A percentile compares a stretch with the other conserved stretches of the same genome.
Evolutionary conservation across 345 rosid genomes (phyloP).

Genomic region (sweet orange (Citrus sinensis)): DNA sequence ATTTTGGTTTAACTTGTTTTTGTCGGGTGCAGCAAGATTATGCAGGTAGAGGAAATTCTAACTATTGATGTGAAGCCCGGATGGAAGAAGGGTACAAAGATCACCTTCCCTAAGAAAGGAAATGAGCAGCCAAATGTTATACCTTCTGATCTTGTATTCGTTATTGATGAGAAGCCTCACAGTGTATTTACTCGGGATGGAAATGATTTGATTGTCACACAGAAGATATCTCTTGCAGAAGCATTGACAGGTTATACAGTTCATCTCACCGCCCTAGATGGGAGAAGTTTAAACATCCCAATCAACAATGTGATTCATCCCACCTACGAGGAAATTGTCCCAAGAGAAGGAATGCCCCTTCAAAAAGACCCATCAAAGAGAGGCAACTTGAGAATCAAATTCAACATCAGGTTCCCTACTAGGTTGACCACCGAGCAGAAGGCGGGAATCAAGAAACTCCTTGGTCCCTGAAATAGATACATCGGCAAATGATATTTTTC

Average conservation of each 20-base stretch:
- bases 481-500: not conserved
- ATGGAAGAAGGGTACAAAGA: constrained; percentile 59
- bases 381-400: constrained; percentile 60
- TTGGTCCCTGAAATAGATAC: constrained; percentile 23
- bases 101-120: constrained; percentile 51
- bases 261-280: constrained; percentile 49
- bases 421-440: constrained; percentile 49
- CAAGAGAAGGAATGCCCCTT: constrained; percentile 61
- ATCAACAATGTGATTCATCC: constrained; percentile 47
- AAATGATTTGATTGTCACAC: constrained; percentile 44
- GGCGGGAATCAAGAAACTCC: constrained; percentile 43
- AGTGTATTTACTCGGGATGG: constrained; percentile 54
- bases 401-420: constrained; percentile 58
- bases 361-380: constrained; percentile 52
- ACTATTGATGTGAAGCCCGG: constrained; percentile 49
- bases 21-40: constrained; percentile 30
- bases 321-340: constrained; percentile 46
- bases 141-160: constrained; percentile 49
- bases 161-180: constrained; percentile 64
- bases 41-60: constrained; percentile 37
- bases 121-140: constrained; percentile 37
- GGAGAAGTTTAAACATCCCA: constrained; percentile 43
- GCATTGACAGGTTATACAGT: constrained; percentile 60
- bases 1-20: not conserved
- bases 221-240: constrained; percentile 47